Conservation (phyloP, 768 basidiomycete genomes). For the Auricularia cornea region DNA sequence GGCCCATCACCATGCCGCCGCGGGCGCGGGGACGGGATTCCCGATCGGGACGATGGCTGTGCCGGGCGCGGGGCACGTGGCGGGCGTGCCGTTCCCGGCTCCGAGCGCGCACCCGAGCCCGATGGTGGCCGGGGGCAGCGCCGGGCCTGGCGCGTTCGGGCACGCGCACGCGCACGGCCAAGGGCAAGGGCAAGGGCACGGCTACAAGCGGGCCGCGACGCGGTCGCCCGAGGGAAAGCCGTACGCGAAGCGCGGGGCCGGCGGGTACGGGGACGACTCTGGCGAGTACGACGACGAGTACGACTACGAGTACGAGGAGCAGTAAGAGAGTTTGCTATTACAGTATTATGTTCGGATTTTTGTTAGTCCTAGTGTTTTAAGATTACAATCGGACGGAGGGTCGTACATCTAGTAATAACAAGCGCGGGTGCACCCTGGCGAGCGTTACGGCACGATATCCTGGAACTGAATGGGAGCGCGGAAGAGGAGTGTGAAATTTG, state of each 20-base stretch:
- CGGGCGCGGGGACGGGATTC: background rate
- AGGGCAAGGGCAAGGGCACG: too few species aligned
- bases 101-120: background rate
- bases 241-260: conserved; percentile 63
- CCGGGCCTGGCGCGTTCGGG: background rate
- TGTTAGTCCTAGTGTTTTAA: too few species aligned
- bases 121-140: background rate
- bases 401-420: too few species aligned
- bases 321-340: background rate
- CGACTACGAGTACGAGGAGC: conserved; percentile 40
- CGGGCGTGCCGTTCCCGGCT: background rate
- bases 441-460: background rate
- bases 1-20: too few species aligned
- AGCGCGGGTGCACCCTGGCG: too few species aligned
- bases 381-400: too few species aligned
- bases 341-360: too few species aligned
- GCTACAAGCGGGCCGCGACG: background rate
- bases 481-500: background rate
- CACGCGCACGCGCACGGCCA: too few species aligned
- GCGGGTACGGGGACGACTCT: conserved; percentile 42
- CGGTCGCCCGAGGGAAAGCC: conserved; percentile 36
- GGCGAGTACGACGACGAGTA: conserved; percentile 45
- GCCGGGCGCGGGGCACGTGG: background rate
- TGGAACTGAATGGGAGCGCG: background rate
- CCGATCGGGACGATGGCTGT: background rate